Base-by-base conservation (phyloP, 169 alveolate species). In the Plasmodium chabaudi region DNA sequence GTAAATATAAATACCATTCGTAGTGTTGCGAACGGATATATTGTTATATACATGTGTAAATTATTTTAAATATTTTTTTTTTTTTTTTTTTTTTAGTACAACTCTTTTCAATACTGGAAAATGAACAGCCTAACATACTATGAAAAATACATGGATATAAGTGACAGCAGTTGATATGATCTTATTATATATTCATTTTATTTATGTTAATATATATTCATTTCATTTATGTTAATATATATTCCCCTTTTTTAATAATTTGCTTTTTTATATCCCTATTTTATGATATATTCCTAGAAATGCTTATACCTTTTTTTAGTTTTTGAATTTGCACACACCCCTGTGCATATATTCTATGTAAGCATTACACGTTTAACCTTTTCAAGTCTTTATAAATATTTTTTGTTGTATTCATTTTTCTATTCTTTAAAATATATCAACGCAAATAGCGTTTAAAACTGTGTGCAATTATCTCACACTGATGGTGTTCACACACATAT, bases 51-150 rank as follows among this genome's bases (percentile, higher is more conserved):
- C 5, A 4, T 34, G 7, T 3, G 7, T 34, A 5, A 34, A 34
- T 34, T 34, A 34, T 34, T 34, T 34, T 34, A 34, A 34, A 34
- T 34, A 27, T 27, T 3, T 47, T 63, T 13, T 34, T 34, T 68
- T 39, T 17, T 2, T 39, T 17, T 64, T 39, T 25, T 46, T 53
- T 57, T 70, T 86, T 59, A 86, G 91, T 86, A 86, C 27, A 86
- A 86, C 17, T 70, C 91, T 53, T 86, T 86, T 86, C 91, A 86
- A 12, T 86, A 86, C 47, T 86, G 91, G 91, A 86, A 86, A 57
- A 86, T 86, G 17, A 86, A 86, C 19, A 86, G 87, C 53, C 53
- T 86, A 12, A 59, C 91, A 1, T 86, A 53, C 67, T 86, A 86
- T 56, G 91, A 86, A 59, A 69, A 86, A 64, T 86, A 86, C 46